phyloP scores from a whole-genome alignment of 2,329 filamentous ascomycete genomes.

The Penicillium sp. region DNA sequence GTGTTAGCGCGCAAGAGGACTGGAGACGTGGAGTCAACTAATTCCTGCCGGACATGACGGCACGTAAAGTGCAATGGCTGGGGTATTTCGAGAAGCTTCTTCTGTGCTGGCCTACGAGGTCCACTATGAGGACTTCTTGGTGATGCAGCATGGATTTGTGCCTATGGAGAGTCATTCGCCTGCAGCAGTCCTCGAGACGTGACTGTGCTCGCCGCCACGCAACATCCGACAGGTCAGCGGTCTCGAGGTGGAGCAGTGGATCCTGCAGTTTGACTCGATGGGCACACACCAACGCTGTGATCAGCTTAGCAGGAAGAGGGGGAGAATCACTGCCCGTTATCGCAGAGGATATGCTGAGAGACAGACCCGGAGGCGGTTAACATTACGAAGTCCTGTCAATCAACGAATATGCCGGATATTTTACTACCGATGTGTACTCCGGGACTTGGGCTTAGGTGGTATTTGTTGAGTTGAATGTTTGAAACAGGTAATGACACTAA shows the following conservation, averaged over 20 bases:
- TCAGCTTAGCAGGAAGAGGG: neutral
- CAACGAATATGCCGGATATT: neutral
- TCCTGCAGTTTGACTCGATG: slow-evolving; percentile 27
- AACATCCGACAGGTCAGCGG: slow-evolving; percentile 3
- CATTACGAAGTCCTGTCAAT: neutral
- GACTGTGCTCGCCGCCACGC: neutral
- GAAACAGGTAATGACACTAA: neutral
- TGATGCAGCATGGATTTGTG: too few relatives aligned
- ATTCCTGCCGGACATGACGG: slow-evolving; percentile 16
- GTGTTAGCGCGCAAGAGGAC: slow-evolving; percentile 33
- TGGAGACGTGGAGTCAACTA: slow-evolving; percentile 32
- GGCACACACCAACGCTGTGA: slow-evolving; percentile 1
- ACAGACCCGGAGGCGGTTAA: neutral
- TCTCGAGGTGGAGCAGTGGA: slow-evolving; percentile 27
- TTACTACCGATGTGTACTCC: neutral
- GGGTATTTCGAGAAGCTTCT: slow-evolving; percentile 22
- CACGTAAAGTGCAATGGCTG: slow-evolving; percentile 4
- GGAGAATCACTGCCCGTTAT: neutral
- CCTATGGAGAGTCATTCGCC: neutral
- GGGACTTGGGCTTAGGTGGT: neutral
- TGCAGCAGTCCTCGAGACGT: neutral
- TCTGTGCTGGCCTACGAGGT: neutral
- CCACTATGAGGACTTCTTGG: neutral
- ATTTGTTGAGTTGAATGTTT: neutral
- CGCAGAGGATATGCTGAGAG: neutral